Conservation (phyloP, 257 asterid genomes). For the Thymus quinquecostatus region DNA sequence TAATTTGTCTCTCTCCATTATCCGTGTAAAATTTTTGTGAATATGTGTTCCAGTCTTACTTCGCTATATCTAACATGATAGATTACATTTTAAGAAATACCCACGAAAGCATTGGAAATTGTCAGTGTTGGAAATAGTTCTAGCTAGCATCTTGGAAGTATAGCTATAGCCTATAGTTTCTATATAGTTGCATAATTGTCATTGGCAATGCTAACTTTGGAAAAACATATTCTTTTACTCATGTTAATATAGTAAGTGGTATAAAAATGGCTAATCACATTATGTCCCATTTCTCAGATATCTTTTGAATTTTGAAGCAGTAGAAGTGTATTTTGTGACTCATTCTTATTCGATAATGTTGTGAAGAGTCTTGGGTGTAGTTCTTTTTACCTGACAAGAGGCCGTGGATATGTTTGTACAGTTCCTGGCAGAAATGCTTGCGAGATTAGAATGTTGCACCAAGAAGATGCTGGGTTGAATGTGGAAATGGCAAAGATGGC, state of each 20-base stretch:
- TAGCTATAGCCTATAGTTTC: not conserved
- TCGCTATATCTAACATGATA: not conserved
- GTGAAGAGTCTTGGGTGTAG: slow-evolving; percentile 11
- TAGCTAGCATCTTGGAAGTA: not conserved
- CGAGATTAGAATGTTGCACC: slow-evolving; percentile 91
- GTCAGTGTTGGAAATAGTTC: not conserved
- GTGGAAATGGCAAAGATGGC: slow-evolving; percentile 84
- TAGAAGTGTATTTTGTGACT: not conserved
- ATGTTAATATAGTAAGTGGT: not conserved
- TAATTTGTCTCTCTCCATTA: slow-evolving; percentile 1
- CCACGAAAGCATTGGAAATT: not conserved
- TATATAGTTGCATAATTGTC: not conserved
- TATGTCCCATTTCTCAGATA: slow-evolving; percentile 7
- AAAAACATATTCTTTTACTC: not conserved
- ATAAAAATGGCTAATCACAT: not conserved
- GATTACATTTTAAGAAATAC: not conserved
- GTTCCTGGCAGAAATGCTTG: slow-evolving; percentile 89
- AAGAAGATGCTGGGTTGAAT: slow-evolving; percentile 92
- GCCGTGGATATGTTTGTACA: slow-evolving; percentile 36
- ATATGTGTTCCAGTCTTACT: not conserved
- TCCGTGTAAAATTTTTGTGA: slow-evolving; percentile 10
- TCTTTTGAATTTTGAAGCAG: not conserved
- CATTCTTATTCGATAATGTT: slow-evolving; percentile 1
- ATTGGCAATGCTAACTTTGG: not conserved
- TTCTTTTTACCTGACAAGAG: not conserved